Base-by-base conservation (phyloP, 2,329 filamentous ascomycete genomes). In the Cryphonectria radicalis region DNA sequence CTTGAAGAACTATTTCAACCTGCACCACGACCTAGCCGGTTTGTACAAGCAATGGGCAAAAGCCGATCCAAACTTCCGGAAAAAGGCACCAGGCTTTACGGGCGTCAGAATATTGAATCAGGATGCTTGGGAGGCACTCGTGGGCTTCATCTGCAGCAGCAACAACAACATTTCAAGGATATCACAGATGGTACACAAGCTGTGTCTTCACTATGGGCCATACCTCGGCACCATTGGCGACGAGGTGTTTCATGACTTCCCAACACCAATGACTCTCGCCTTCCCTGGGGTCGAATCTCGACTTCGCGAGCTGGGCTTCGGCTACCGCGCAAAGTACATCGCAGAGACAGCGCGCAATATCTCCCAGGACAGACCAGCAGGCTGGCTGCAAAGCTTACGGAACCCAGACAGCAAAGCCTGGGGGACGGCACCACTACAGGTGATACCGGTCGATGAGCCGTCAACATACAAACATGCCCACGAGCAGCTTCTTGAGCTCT, bases 151-250 rank as follows among this genome's bases (percentile, higher is more conserved):
- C 74, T 99, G 96, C 86, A 98, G 95, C 81, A 97, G 94, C 82
- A 99, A 99, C 82, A 99, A 99, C 83, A 98, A 99, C 79, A 99
- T 99, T 73, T 88, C 91, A 2, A 90, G 96, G 55, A 99, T 99
- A 79, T 95, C 93, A 6, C 93, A 97, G 81, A 99, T 99, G 96
- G 94, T 95, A 32, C 91, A 97, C 76, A 98, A 97, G 77, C 84
- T 99, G 17, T 99, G 97, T 79, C 80, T 88, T 40, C 88, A 97
- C 77, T 99, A 98, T 77, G 96, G 96, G 0, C 88, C 90, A 0
- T 84, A 93, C 4, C 88, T 98, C 68, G 93, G 89, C 0, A 85
- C 90, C 59, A 80, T 97, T 68, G 91, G 89, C 40, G 88, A 89
- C 46, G 88, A 91, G 68, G 81, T 90, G 4, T 96, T 96, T 78